Evolutionary conservation across 1,139 yeast genomes (phyloP).

Genomic region (Torulaspora globosa): DNA sequence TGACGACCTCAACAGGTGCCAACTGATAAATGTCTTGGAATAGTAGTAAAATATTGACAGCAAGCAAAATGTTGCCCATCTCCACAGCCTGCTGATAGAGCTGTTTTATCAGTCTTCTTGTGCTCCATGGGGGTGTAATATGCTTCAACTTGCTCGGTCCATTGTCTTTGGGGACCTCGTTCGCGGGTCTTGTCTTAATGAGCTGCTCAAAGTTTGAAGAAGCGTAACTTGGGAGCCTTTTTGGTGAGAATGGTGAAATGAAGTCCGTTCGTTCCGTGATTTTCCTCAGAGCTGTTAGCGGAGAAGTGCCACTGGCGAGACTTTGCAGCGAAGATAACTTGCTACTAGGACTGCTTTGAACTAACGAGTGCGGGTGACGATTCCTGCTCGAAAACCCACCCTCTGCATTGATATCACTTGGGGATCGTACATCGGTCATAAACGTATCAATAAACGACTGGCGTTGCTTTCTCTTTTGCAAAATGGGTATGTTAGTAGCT

Average conservation of each 20-base stretch:
- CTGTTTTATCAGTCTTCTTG: slow-evolving; percentile 28
- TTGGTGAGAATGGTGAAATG: slow-evolving; percentile 2
- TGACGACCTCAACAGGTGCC: slow-evolving; percentile 27
- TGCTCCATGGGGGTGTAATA: slow-evolving; percentile 32
- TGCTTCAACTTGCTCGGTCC: not conserved
- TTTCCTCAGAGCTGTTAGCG: slow-evolving; percentile 13
- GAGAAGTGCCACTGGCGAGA: slow-evolving; percentile 12
- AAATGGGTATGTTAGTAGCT: slow-evolving; percentile 19
- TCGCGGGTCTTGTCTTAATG: not conserved
- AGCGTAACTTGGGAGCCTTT: slow-evolving; percentile 1
- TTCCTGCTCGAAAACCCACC: slow-evolving; percentile 5
- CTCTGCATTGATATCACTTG: slow-evolving; percentile 11
- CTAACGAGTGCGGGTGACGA: slow-evolving; percentile 11
- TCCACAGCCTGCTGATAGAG: slow-evolving; percentile 33
- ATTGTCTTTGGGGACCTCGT: not conserved
- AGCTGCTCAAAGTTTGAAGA: slow-evolving; percentile 6
- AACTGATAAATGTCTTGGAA: slow-evolving; percentile 33
- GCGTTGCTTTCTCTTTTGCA: slow-evolving; percentile 21
- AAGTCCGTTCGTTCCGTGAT: not conserved
- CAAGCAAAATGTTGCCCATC: slow-evolving; percentile 33
- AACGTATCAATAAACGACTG: slow-evolving; percentile 32
- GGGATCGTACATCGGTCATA: slow-evolving; percentile 25
- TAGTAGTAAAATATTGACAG: slow-evolving; percentile 27
- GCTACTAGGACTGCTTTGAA: slow-evolving; percentile 21
- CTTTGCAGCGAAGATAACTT: slow-evolving; percentile 19